Base-by-base conservation (phyloP, 352 stramenopile genomes). In the Pythium dissimile region DNA sequence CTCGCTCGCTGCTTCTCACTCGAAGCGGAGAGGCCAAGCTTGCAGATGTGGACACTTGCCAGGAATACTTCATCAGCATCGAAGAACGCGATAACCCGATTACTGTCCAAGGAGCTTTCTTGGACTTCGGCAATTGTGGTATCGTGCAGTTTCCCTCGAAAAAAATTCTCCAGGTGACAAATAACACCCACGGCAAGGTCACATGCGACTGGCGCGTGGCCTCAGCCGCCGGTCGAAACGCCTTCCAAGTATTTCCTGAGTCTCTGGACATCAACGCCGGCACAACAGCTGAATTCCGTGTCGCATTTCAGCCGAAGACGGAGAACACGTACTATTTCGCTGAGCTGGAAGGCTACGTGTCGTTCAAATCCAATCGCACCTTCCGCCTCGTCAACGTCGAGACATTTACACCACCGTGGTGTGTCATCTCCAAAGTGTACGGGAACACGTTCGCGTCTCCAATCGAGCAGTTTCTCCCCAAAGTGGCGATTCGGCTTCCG, bases 321-420 rank as follows among this genome's bases (percentile, higher is more conserved):
- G 56, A 67, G 30, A 96, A 97, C 64, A 61, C 75, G 15, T 98
- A 97, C 69, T 98, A 92, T 66, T 91, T 94, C 45, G 74, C 75
- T 15, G 89, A 97, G 64, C 69, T 97, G 8, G 92, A 97, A 56
- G 87, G 74, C 20, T 93, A 80, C 50, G 86, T 88, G 32, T 88
- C 84, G 18, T 97, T 97, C 62, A 97, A 97, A 54, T 96, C 88
- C 10, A 97, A 98, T 58, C 79, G 89, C 28, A 97, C 87, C 12
- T 98, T 98, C 55, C 88, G 93, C 7, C 80, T 97, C 26, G 93
- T 98, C 2, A 95, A 97, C 53, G 86, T 97, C 43, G 73, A 89
- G 31, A 96, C 89, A 16, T 92, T 98, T 38, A 92, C 87, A 27
- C 92, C 93, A 15, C 90, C 94, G 18, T 98, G 89, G 90, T 94